Evolutionary conservation across 2,329 filamentous ascomycete genomes (phyloP).

Genomic region (Periconia sp.): DNA sequence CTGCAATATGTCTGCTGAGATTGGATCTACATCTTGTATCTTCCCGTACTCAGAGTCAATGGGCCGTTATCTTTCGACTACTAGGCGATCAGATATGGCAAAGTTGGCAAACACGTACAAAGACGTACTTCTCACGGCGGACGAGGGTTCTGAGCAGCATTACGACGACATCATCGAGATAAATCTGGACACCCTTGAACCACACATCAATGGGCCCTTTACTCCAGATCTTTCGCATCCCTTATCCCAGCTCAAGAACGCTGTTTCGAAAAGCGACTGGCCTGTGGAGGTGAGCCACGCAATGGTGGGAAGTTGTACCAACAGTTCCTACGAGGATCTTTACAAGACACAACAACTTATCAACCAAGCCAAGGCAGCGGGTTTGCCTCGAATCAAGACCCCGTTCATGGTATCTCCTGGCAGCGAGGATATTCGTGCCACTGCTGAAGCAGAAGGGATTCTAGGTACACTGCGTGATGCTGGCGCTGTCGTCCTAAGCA

Average conservation of each 20-base stretch:
- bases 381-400: slow-evolving; percentile 33
- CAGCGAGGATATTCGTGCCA: slow-evolving; percentile 43
- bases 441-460: slow-evolving; percentile 37
- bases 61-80: slow-evolving; percentile 39
- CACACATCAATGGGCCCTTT: slow-evolving; percentile 46
- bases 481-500: slow-evolving; percentile 40
- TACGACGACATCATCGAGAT: slow-evolving; percentile 47
- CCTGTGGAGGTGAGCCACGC: slow-evolving; percentile 34
- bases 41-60: slow-evolving; percentile 46
- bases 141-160: slow-evolving; percentile 36
- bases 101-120: slow-evolving; percentile 26
- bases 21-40: slow-evolving; percentile 46
- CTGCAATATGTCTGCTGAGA: slow-evolving; percentile 48
- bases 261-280: slow-evolving; percentile 35
- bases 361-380: slow-evolving; percentile 36
- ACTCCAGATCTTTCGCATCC: slow-evolving; percentile 44
- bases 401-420: slow-evolving; percentile 42
- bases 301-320: slow-evolving; percentile 46
- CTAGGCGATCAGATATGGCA: slow-evolving; percentile 32
- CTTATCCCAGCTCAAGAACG: slow-evolving; percentile 35
- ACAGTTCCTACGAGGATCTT: slow-evolving; percentile 47
- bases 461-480: slow-evolving; percentile 33
- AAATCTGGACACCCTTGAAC: slow-evolving; percentile 40
- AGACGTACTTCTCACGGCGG: slow-evolving; percentile 29
- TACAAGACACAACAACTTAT: slow-evolving; percentile 36